phyloP scores from a whole-genome alignment of 306 rosid genomes.

The Lablab purpureus region DNA sequence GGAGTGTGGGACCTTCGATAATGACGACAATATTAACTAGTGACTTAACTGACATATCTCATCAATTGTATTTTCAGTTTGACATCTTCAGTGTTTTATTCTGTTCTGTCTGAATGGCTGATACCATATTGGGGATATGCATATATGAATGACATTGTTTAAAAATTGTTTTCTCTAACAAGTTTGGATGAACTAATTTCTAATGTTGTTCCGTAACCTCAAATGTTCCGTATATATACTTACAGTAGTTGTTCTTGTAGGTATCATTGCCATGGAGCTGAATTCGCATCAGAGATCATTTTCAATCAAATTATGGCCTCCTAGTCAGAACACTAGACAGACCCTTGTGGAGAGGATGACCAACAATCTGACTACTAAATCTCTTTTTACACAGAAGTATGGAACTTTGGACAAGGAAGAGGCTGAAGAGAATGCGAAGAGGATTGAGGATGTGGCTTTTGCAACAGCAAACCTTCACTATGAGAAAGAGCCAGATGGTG shows the following conservation, averaged over 20 bases:
- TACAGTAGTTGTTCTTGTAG: slow-evolving; percentile 43
- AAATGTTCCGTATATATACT: background rate
- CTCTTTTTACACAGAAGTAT: slow-evolving; percentile 89
- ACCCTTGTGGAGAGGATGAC: slow-evolving; percentile 88
- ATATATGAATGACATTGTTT: slow-evolving; percentile 3
- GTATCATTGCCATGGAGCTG: slow-evolving; percentile 66
- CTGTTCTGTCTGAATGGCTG: background rate
- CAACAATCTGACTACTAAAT: slow-evolving; percentile 73
- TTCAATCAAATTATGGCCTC: slow-evolving; percentile 97
- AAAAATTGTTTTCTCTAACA: background rate
- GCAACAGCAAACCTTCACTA: slow-evolving; percentile 68
- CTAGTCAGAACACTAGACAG: slow-evolving; percentile 88
- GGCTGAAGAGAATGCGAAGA: slow-evolving; percentile 84
- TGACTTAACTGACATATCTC: slow-evolving; percentile 6
- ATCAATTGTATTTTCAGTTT: slow-evolving; percentile 18
- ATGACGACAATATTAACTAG: slow-evolving; percentile 22
- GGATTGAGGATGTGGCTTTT: slow-evolving; percentile 84
- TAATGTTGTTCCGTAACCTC: slow-evolving; percentile 13
- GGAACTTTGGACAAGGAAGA: slow-evolving; percentile 72
- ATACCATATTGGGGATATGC: slow-evolving; percentile 10
- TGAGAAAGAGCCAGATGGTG: slow-evolving; percentile 91
- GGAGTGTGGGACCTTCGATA: background rate
- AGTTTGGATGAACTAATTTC: slow-evolving; percentile 1
- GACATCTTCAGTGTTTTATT: background rate
- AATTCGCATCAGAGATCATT: slow-evolving; percentile 68